Evolutionary conservation across 1,139 yeast species (phyloP), one percentile per base, ranked within the genome.

Genomic region (Geotrichum restrictum): DNA sequence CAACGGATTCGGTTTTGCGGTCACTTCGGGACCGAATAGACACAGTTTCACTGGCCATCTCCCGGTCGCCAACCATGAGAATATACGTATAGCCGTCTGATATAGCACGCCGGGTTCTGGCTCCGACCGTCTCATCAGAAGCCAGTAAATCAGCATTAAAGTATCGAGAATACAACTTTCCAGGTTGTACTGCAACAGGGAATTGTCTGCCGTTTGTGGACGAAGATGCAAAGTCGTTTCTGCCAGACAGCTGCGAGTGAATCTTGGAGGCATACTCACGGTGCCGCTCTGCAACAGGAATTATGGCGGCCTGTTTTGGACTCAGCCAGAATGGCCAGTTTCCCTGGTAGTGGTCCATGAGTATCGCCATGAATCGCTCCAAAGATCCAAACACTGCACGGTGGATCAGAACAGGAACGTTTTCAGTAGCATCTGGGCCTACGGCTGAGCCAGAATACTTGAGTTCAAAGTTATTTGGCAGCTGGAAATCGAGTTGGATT

Each of bases 301-400:
- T 77, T 2, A 93, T 78, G 42, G 86, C 75, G 0, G 94, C 95
- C 67, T 93, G 99, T 59, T 95, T 78, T n/a, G 98, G 97, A 57
- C 86, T 88, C 55, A 93, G 70, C 98, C 98, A 93, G 67, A 94
- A 93, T 11, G 99, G 99, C 98, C 99, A 93, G 61, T 85, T 85
- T 0, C 98, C 99, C 53, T 81, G 81, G 67, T 82, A 91, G 62
- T 91, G 96, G 66, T 94, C 98, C 48, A 91, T 81, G 56, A 93
- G 74, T 59, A 94, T 81, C 2, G 98, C 97, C 69, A 93, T 75
- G 69, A 93, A 91, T 60, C 99, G 77, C 68, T 93, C 98, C 22
- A 93, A 77, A 0, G 96, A 88, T 0, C 99, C 99, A 64, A 88
- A 87, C 2, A 93, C 89, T 0, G 98, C 98, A 54, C 99, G 77